Conservation (phyloP, 257 asterid genomes). For the Thymus quinquecostatus region DNA sequence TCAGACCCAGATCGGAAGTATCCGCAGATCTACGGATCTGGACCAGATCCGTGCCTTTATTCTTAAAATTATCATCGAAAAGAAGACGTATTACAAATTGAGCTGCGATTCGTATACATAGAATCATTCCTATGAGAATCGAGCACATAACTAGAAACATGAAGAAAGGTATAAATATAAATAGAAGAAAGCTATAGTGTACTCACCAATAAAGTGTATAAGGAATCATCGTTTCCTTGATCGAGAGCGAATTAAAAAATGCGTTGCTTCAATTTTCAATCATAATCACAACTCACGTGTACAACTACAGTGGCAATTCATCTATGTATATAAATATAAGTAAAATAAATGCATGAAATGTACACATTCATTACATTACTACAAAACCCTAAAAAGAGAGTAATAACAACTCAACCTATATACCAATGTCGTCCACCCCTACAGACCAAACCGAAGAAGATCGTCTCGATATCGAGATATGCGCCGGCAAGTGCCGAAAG, state of each 20-base stretch:
- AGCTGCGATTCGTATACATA: no score
- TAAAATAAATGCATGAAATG: neutral
- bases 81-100: no score
- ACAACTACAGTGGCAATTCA: neutral
- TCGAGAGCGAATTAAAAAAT: neutral
- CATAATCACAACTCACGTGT: neutral
- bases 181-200: neutral
- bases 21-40: no score
- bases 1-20: no score
- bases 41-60: no score
- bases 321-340: neutral
- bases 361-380: neutral
- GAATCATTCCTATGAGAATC: no score
- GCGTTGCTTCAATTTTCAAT: neutral
- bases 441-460: no score
- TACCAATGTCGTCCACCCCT: no score
- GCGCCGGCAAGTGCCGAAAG: neutral
- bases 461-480: neutral
- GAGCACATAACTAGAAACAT: no score
- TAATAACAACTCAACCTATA: no score
- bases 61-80: no score
- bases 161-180: neutral
- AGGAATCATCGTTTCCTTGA: neutral
- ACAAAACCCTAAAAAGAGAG: neutral
- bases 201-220: neutral